Evolutionary conservation across 2,329 filamentous ascomycete genomes (phyloP), one percentile per base, ranked within the genome.

Genomic region (Reticulascus tulasneorum): DNA sequence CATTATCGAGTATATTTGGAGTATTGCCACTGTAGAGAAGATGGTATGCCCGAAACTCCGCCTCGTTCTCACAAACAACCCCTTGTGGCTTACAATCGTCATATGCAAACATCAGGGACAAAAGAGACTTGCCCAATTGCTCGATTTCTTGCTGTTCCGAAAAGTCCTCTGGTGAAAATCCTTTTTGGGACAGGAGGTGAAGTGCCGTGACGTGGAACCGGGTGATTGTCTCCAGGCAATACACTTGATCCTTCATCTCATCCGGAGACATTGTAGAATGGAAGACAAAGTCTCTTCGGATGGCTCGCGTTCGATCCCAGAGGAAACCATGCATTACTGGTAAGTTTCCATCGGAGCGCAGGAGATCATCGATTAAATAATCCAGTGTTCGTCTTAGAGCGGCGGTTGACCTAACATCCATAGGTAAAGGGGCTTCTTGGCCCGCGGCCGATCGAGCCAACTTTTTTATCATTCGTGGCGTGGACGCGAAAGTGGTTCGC

Each of bases 201-300:
- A 84, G 62, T 6, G 79, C 69, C 6, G 75, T 76, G 25, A 80
- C 79, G 53, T 85, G 81, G 39, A 84, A 84, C 34, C 81, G 71
- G 10, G 77, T 71, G 38, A 84, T 82, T 17, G 73, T 77, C 52
- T 85, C 81, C 16, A 84, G 63, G 23, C 78, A 78, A 49, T 81
- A 79, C 9, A 84, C 67, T 45, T 82, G 71, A 15, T 73, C 68
- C 18, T 64, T 66, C 51, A 79, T 68, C 47, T 83, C 79, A 3
- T 75, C 66, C 3, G 67, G 53, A 4, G 64, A 71, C 58, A 83
- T 69, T 34, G 71, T 70, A 5, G 79, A 79, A 44, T 84, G 79
- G 40, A 84, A 82, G 13, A 78, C 77, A 47, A 84, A 82, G 51
- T 85, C 81, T 43, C 80, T 74, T 17, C 81, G 75, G 38, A 85